Evolutionary conservation across 1,139 yeast genomes (phyloP).

Genomic region (Entelexis sorbosivorans): DNA sequence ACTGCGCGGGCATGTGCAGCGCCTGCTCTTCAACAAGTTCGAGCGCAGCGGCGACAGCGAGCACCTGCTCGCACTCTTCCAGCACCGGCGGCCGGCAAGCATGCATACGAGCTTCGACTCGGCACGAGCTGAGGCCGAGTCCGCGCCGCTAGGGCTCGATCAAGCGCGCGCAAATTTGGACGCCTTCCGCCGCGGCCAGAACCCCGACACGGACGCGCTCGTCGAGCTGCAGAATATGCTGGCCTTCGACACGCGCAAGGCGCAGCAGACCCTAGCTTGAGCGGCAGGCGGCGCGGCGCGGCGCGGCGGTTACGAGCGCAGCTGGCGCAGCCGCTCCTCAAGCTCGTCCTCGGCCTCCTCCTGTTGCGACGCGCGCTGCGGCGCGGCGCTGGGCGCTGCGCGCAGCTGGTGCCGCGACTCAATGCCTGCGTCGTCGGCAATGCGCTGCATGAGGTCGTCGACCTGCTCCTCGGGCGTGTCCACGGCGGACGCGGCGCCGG

Average conservation of each 20-base stretch:
- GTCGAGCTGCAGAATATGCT: constrained; percentile 17
- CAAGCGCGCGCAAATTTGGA: constrained; percentile 20
- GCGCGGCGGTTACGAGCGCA: constrained; percentile 31
- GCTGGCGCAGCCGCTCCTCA: constrained; percentile 78
- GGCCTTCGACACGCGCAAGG: constrained; percentile 15
- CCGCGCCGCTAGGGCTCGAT: background rate
- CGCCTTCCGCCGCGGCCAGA: constrained; percentile 10
- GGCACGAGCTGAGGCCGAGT: background rate
- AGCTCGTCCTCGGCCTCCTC: constrained; percentile 66
- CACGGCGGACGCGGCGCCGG: constrained; percentile 78
- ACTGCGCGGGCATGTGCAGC: constrained; percentile 22
- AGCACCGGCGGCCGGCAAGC: background rate
- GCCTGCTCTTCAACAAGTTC: constrained; percentile 18
- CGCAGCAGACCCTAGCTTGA: too few relatives aligned
- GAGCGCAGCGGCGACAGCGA: constrained; percentile 14
- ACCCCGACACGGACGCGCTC: constrained; percentile 5
- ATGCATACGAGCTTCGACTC: constrained; percentile 10
- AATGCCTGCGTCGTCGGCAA: constrained; percentile 96
- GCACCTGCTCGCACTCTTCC: constrained; percentile 4
- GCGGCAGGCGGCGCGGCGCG: too few relatives aligned
- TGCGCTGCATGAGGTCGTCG: constrained; percentile 78
- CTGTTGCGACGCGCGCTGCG: constrained; percentile 28
- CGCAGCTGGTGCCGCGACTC: constrained; percentile 78
- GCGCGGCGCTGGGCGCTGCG: constrained; percentile 23
- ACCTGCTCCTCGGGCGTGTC: constrained; percentile 94